Conservation (phyloP, 2,329 filamentous ascomycete genomes). For the Aspergillus felis region DNA sequence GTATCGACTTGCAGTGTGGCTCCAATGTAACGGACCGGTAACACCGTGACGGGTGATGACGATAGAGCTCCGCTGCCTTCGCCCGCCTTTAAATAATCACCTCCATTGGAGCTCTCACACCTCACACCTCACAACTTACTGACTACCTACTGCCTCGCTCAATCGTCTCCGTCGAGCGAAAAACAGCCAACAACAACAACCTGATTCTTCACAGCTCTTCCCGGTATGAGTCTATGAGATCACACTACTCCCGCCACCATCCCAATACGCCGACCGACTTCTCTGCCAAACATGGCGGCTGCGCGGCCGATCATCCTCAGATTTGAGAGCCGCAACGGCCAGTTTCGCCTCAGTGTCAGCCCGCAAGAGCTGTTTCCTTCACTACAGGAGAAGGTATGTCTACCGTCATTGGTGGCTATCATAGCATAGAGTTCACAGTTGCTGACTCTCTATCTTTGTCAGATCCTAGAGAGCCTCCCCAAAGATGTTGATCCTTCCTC, state of each 20-base stretch:
- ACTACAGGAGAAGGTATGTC: constrained; percentile 45
- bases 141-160: not conserved
- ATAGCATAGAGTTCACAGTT: not conserved
- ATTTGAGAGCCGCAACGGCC: constrained; percentile 88
- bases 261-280: not conserved
- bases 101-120: not conserved
- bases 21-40: constrained; percentile 5
- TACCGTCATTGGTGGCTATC: not conserved
- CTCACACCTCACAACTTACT: constrained; percentile 3
- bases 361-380: constrained; percentile 66
- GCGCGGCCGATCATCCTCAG: constrained; percentile 68
- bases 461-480: constrained; percentile 60
- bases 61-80: constrained; percentile 21
- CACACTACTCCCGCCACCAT: not conserved
- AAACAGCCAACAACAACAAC: not conserved
- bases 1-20: not conserved
- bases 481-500: constrained; percentile 52
- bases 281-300: constrained; percentile 26
- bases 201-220: not conserved
- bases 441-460: constrained; percentile 7
- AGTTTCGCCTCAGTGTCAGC: constrained; percentile 78
- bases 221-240: constrained; percentile 3
- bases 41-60: constrained; percentile 15
- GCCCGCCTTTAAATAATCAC: not conserved
- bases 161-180: not conserved